phyloP scores from a whole-genome alignment of 768 basidiomycete genomes.

The Tylopilus sp. region DNA sequence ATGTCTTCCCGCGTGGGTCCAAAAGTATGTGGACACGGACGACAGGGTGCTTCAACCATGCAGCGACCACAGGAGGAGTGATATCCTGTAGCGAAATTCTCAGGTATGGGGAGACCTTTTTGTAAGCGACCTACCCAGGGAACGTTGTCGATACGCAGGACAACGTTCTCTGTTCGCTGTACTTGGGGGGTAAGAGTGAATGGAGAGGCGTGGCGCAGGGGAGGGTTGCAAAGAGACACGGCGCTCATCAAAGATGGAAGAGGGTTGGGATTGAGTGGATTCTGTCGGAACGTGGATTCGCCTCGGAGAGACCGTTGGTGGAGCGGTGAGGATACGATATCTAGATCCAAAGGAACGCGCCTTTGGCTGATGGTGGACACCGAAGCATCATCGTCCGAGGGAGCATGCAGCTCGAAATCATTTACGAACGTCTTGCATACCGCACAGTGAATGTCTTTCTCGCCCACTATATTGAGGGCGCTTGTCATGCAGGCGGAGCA shows the following conservation, averaged over 20 bases:
- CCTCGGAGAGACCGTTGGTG: constrained; percentile 24
- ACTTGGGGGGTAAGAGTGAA: constrained; percentile 10
- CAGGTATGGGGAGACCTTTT: neutral
- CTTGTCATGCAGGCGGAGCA: constrained; percentile 83
- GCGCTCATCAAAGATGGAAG: constrained; percentile 33
- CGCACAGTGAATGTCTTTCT: constrained; percentile 84
- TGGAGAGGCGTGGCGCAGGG: constrained; percentile 11
- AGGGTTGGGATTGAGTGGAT: constrained; percentile 21
- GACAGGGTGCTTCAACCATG: constrained; percentile 67
- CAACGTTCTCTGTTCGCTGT: constrained; percentile 42
- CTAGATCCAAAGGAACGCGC: constrained; percentile 7
- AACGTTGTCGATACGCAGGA: constrained; percentile 83
- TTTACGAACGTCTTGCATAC: constrained; percentile 69
- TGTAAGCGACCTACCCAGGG: constrained; percentile 62
- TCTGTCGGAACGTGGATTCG: constrained; percentile 28
- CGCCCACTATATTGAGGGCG: constrained; percentile 84
- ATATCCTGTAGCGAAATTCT: constrained; percentile 56
- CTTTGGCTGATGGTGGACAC: constrained; percentile 13
- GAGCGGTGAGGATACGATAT: constrained; percentile 20
- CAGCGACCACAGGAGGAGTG: constrained; percentile 65
- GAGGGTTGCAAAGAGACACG: constrained; percentile 29
- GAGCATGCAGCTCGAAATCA: constrained; percentile 56
- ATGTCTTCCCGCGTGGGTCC: constrained; percentile 78
- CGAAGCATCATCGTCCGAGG: constrained; percentile 25
- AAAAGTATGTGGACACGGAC: constrained; percentile 72